Conservation (phyloP, 1,284 basidiomycete species). For the Irpex lacteus region DNA sequence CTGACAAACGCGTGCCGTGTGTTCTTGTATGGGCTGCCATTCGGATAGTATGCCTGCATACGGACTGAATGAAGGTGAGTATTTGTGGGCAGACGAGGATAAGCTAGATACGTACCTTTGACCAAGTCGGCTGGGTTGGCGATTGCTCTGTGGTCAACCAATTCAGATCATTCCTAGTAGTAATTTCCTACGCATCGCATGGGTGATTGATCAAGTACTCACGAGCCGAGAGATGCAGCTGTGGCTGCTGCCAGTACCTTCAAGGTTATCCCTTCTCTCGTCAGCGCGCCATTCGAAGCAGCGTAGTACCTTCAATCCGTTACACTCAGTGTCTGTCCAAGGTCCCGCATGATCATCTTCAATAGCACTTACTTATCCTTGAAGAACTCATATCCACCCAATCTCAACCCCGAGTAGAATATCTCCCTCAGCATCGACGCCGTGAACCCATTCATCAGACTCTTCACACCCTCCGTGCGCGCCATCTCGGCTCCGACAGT, state of each 20-base stretch:
- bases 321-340: background rate
- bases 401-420: slow-evolving; percentile 35
- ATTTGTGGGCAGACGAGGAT: background rate
- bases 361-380: slow-evolving; percentile 32
- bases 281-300: slow-evolving; percentile 26
- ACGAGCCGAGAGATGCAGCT: slow-evolving; percentile 35
- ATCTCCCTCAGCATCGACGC: slow-evolving; percentile 37
- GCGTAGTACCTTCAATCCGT: slow-evolving; percentile 20
- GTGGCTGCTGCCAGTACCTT: slow-evolving; percentile 35
- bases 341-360: background rate
- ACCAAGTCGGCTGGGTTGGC: slow-evolving; percentile 39
- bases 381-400: slow-evolving; percentile 39
- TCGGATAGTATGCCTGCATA: slow-evolving; percentile 38
- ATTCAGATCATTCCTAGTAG: background rate
- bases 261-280: slow-evolving; percentile 31
- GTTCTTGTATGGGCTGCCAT: slow-evolving; percentile 32
- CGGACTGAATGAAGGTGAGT: slow-evolving; percentile 26
- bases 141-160: slow-evolving; percentile 23
- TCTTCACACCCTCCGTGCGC: slow-evolving; percentile 30
- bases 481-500: slow-evolving; percentile 33
- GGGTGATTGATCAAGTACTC: slow-evolving; percentile 16
- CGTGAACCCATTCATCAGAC: slow-evolving; percentile 33
- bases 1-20: slow-evolving; percentile 32
- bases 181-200: no score
- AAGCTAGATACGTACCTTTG: slow-evolving; percentile 26